These are phyloP conservation scores for Flaveria bidentis DNA, from an alignment of 129 eudicot genomes.

Conservation along the genomic window DNA sequence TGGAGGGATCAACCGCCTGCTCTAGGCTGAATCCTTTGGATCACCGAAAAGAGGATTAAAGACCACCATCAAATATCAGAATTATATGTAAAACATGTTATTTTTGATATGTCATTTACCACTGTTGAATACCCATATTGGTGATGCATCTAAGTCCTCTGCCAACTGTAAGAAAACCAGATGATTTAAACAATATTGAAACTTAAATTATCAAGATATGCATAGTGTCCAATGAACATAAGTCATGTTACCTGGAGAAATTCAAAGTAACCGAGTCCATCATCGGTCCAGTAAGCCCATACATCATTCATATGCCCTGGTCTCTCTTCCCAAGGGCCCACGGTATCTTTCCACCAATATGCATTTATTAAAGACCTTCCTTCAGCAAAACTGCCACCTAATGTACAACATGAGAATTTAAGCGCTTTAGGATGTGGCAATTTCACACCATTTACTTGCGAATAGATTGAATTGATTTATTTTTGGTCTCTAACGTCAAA, in stretches of 20 bases:
- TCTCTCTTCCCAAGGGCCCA: slow-evolving; percentile 94
- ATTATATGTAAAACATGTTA: background rate
- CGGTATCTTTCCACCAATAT: slow-evolving; percentile 90
- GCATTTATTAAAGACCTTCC: slow-evolving; percentile 82
- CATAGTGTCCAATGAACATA: background rate
- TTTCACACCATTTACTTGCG: background rate
- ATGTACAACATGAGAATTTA: background rate
- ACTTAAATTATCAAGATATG: slow-evolving; percentile 8
- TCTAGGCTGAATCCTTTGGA: slow-evolving; percentile 67
- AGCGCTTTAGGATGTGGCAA: background rate
- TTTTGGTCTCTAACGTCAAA: background rate
- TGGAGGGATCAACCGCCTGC: slow-evolving; percentile 65
- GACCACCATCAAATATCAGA: background rate
- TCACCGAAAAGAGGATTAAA: slow-evolving; percentile 10
- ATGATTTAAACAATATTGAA: background rate
- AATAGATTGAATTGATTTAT: background rate
- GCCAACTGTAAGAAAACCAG: slow-evolving; percentile 58
- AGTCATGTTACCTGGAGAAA: slow-evolving; percentile 64
- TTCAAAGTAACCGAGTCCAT: slow-evolving; percentile 91
- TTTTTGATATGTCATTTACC: slow-evolving; percentile 42
- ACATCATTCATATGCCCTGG: slow-evolving; percentile 93
- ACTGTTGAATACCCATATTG: slow-evolving; percentile 91
- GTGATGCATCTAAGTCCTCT: slow-evolving; percentile 88
- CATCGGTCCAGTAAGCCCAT: slow-evolving; percentile 98
- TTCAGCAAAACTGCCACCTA: slow-evolving; percentile 91